Base-by-base conservation (phyloP, 306 rosid genomes). In the Leucaena leucocephala region DNA sequence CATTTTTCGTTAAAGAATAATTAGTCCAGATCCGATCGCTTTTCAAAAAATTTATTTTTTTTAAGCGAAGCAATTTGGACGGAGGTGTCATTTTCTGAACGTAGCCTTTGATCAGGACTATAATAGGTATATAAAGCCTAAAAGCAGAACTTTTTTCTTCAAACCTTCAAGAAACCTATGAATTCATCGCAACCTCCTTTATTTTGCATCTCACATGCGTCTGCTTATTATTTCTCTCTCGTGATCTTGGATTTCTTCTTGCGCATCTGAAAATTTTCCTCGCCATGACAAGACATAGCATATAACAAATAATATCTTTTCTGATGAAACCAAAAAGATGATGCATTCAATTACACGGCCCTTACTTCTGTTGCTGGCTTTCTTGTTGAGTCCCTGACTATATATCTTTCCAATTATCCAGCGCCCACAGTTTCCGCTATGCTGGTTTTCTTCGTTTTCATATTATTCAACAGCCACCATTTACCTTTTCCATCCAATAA, bases 151-250 rank as follows among this genome's bases (percentile, higher is more conserved):
- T 59, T 74, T 80, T 80, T 54, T 39, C 27, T 55, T 79, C 27
- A 16, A 15, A 13, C 54, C 73, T 64, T 27, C 88, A 46, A 67
- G 88, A 86, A 68, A 72, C 85, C 35, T 75, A 84, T 86, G 89
- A 82, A 40, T 34, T 49, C 40, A 42, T 7, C 52, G n/a, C 12
- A 66, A 14, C 21, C 27, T 0, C 52, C 46, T 62, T 21, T 58
- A 33, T 74, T 13, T 63, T 49, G 76, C 43, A 57, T 46, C 49
- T 78, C 86, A 81, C 84, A 72, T 84, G 87, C 72, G 36, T 21
- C 35, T 70, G 45, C 74, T 14, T 35, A 27, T 48, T 78, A 42
- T 43, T 55, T 57, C 33, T 13, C 75, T 71, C 87, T 68, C 84
- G 82, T 86, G 86, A 86, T 71, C 45, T 21, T 15, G 52, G 69